Base-by-base conservation (phyloP, 768 basidiomycete genomes). In the Lanmaoa rubissima region DNA sequence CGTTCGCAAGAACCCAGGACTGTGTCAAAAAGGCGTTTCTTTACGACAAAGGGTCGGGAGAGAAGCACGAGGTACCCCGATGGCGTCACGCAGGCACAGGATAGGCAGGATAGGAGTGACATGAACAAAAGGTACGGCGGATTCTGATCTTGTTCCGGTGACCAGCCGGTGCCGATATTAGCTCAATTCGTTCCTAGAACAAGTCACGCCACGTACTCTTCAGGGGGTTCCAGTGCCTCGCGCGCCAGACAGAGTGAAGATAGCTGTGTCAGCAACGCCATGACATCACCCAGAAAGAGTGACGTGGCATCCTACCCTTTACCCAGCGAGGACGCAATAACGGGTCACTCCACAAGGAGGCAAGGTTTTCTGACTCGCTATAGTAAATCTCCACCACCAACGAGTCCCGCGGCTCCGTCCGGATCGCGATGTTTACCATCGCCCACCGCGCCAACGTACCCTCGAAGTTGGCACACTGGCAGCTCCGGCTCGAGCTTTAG, bases 41-140 rank as follows among this genome's bases (percentile, higher is more conserved):
- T 66, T 32, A 49, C 53, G 2, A 57, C 11, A 19, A 70, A 66
- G 48, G 58, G 60, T 8, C 59, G 62, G 40, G 41, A 46, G 13
- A 54, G 24, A 28, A 48, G 35, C 5, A 2, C 40, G 1, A 24
- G 11, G 9, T 0, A n/a, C 13, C 0, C 1, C 5, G 46, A 51
- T 17, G n/a, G 43, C 16, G 12, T 17, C 7, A 21, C 34, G 16
- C 42, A 49, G 41, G 39, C 36, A 51, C 52, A 21, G 0, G 51
- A 50, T 12, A 8, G n/a, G 24, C 41, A 54, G 14, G 35, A 41
- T 16, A 5, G 24, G 8, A 42, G 3, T 8, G 38, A 32, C 7
- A 5, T 1, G 11, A 55, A 59, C 12, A 61, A 16, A 44, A 58
- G 59, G 66, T 64, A 24, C 36, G 40, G 16, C 43, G 12, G 9